Percentiles rank a stretch among this genome's conserved stretches.
These are phyloP conservation scores for Sphagnum magellanicum DNA, from an alignment of 228 moss, liverwort and hornwort genomes.

Conservation along the genomic window DNA sequence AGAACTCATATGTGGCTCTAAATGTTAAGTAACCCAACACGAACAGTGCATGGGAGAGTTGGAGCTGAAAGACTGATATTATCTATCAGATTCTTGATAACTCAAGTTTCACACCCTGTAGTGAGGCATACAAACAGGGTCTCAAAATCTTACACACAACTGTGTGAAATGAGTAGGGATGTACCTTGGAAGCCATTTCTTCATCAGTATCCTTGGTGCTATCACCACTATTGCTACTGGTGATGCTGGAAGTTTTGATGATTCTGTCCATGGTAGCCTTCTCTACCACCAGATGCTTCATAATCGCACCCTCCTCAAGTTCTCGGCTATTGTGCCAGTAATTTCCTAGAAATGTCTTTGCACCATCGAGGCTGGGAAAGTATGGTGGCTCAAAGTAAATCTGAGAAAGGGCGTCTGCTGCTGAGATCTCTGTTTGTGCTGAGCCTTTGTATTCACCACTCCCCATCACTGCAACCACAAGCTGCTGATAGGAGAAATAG, in stretches of 20 bases:
- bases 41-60: neutral
- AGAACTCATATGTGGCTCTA: neutral
- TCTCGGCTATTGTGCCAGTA: constrained; percentile 48
- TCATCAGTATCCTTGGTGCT: constrained; percentile 8
- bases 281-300: constrained; percentile 27
- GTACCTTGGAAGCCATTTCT: neutral
- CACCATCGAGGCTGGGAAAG: constrained; percentile 78
- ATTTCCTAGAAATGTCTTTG: constrained; percentile 69
- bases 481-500: constrained; percentile 79
- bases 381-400: constrained; percentile 88
- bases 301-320: constrained; percentile 37
- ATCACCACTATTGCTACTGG: constrained; percentile 15
- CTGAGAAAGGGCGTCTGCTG: constrained; percentile 54
- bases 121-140: too few relatives aligned
- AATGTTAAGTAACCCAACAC: neutral
- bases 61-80: neutral
- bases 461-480: constrained; percentile 78
- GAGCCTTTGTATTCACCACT: constrained; percentile 72
- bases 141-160: too few relatives aligned
- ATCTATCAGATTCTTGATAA: neutral
- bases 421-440: constrained; percentile 41
- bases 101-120: neutral
- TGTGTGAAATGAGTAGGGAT: too few relatives aligned
- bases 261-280: constrained; percentile 5
- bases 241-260: constrained; percentile 26